These are phyloP conservation scores for Paramecium biaurelia DNA, from an alignment of 73 alveolate genomes.

Conservation along the genomic window DNA sequence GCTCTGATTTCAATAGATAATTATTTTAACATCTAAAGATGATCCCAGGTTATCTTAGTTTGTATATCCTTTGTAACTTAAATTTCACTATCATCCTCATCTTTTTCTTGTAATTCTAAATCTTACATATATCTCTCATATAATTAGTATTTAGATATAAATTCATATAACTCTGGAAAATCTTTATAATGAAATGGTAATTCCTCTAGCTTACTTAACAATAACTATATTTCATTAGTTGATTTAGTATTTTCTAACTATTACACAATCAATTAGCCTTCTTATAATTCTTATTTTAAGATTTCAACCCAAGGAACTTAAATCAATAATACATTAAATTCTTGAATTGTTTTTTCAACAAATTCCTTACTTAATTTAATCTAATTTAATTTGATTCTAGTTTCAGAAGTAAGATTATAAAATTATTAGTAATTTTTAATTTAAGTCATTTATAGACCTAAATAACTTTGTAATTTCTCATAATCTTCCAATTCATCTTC, in stretches of 20 bases:
- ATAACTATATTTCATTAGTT: not conserved
- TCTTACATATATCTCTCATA: not conserved
- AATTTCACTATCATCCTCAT: constrained; percentile 15
- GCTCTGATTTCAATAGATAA: not conserved
- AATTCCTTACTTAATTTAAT: not conserved
- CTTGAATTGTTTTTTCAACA: not conserved
- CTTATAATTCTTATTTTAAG: not conserved
- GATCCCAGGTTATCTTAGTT: not conserved
- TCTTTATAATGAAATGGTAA: not conserved
- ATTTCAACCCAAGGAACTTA: not conserved
- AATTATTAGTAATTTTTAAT: not conserved
- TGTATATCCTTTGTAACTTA: not conserved
- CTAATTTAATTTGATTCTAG: not conserved
- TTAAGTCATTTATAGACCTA: not conserved
- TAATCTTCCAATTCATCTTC: not conserved
- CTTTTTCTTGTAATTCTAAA: not conserved
- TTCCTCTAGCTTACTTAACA: not conserved
- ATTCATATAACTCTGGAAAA: not conserved
- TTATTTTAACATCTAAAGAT: not conserved
- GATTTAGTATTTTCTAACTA: not conserved
- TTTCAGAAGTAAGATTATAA: not conserved
- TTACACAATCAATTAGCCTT: not conserved
- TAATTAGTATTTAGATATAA: not conserved
- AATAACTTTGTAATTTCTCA: not conserved
- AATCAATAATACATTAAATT: not conserved